Evolutionary conservation across 768 basidiomycete genomes (phyloP), one percentile per base, ranked within the genome.

Genomic region (Asterophora lycoperdoides): DNA sequence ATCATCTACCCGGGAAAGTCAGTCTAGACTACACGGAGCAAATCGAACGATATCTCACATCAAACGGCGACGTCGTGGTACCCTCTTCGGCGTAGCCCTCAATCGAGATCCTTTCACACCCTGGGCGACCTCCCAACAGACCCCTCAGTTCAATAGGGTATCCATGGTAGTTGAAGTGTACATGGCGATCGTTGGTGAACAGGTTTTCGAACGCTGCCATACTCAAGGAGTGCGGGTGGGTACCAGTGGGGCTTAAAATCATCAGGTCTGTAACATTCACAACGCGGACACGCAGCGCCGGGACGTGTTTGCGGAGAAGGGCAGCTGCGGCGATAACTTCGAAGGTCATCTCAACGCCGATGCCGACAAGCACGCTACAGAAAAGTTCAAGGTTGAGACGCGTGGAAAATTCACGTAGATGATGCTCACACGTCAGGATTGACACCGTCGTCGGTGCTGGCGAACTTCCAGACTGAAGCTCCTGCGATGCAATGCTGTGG

Each of bases 211-310:
- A 93, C 41, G 76, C 79, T 1, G 72, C 76, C 20, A 76, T 68
- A 55, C 64, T 72, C 49, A 93, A 70, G 1, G 87, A 74, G 57
- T 92, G 90, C 7, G 91, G 90, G 61, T 93, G 90, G 9, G 74
- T 67, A 45, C 85, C 87, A n/a, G 61, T 63, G 4, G 76, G 71
- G 23, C 79, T 78, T 36, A 96, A 77, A 49, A 93, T 84, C 81
- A 96, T 86, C 38, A 94, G 73, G 59, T 95, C 92, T 1, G 89
- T 89, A 51, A 95, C 84, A 56, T 95, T 94, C 49, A 94, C 82
- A 48, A 94, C 87, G 15, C 89, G 82, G 6, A 91, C 83, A 32
- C 93, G 84, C 20, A 96, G 76, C 8, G 76, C 75, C 2, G 88
- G 83, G n/a, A 73, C 72, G 18, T 78, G 67, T 59, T 81, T 79